Evolutionary conservation across 306 rosid genomes (phyloP).

Genomic region (Ammopiptanthus mongolicus): DNA sequence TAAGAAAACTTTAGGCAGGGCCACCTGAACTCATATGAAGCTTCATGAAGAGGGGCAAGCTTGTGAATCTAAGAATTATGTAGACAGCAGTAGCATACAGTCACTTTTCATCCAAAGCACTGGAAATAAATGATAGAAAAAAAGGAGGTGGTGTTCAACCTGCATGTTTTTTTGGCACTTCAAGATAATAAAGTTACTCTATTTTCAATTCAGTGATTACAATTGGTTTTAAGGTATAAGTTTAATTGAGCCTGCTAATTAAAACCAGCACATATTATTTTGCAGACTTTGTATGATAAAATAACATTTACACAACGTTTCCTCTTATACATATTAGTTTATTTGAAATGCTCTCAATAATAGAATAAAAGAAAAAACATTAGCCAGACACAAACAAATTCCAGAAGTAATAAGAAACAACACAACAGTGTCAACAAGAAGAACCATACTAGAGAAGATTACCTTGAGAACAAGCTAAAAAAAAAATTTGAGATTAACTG

Average conservation of each 20-base stretch:
- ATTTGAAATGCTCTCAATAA: background rate
- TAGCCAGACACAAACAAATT: background rate
- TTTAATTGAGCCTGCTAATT: background rate
- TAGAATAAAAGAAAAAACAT: background rate
- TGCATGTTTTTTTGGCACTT: background rate
- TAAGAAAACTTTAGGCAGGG: background rate
- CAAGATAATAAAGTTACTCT: background rate
- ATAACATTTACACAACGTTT: background rate
- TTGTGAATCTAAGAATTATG: background rate
- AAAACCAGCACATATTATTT: background rate
- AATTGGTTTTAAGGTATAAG: background rate
- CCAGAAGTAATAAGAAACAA: background rate
- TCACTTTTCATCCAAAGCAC: background rate
- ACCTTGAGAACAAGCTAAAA: constrained; percentile 19
- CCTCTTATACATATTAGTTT: background rate
- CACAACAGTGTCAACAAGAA: constrained; percentile 1
- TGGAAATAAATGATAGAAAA: background rate
- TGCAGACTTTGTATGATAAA: background rate
- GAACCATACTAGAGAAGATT: constrained; percentile 10
- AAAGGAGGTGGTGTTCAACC: background rate
- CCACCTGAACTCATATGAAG: background rate
- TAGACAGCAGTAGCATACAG: background rate
- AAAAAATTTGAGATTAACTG: background rate
- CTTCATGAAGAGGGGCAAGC: background rate
- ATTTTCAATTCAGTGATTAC: background rate